Evolutionary conservation across 352 stramenopile genomes (phyloP).

Genomic region (Pythium utonaiense): DNA sequence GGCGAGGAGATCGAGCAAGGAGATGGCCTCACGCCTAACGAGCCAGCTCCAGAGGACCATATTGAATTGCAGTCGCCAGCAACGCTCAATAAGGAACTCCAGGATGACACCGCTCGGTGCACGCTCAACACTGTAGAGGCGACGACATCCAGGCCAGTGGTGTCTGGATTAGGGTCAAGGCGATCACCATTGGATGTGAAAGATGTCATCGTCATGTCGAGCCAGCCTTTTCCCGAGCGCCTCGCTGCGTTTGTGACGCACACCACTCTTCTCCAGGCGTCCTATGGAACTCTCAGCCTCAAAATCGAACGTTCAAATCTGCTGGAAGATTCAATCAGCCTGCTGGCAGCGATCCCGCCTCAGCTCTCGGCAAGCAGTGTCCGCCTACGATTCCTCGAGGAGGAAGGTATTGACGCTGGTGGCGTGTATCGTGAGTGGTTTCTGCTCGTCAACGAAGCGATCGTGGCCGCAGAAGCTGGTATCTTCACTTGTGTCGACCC

Average conservation of each 20-base stretch:
- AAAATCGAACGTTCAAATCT: conserved; percentile 1
- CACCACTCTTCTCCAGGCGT: background rate
- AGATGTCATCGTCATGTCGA: background rate
- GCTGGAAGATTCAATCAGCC: conserved; percentile 8
- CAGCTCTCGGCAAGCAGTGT: conserved; percentile 9
- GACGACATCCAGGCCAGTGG: background rate
- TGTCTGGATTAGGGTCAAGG: background rate
- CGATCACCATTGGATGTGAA: background rate
- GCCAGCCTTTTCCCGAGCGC: conserved; percentile 9
- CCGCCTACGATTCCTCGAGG: conserved; percentile 61
- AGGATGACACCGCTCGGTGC: background rate
- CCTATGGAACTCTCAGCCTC: background rate
- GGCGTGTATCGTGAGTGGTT: conserved; percentile 73
- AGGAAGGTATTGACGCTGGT: conserved; percentile 65
- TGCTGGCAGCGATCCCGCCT: background rate
- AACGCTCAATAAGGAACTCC: background rate
- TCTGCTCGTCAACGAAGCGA: conserved; percentile 41
- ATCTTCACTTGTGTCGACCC: conserved; percentile 39
- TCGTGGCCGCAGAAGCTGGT: conserved; percentile 30
- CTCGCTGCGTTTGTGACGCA: conserved; percentile 8
- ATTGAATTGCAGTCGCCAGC: background rate
- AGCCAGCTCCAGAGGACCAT: background rate
- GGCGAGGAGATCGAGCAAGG: background rate
- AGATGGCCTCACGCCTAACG: background rate
- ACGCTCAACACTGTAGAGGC: background rate